These are phyloP conservation scores for Apocynum venetum DNA, from an alignment of 257 asterid species.

Conservation along the genomic window DNA sequence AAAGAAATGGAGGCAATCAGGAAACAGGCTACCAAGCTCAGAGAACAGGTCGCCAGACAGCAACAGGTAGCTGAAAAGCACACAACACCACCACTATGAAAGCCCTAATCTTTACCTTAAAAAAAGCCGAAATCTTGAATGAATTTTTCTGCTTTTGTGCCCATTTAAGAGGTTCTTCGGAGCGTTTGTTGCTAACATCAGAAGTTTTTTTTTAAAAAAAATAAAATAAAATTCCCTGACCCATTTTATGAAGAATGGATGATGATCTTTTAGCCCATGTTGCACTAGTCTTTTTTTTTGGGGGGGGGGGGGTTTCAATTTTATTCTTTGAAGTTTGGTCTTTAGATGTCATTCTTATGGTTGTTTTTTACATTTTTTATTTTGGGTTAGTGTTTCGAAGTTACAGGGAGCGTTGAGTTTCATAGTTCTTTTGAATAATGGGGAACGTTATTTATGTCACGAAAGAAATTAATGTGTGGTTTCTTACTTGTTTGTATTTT, in stretches of 20 bases:
- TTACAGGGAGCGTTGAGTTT: not conserved
- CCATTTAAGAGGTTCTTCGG: not conserved
- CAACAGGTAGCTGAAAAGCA: conserved; percentile 41
- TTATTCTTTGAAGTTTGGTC: no score
- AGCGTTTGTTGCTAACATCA: no score
- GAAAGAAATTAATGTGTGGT: not conserved
- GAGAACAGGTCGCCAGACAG: conserved; percentile 73
- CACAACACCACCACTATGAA: no score
- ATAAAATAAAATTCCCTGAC: not conserved
- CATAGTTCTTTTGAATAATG: not conserved
- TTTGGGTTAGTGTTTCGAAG: not conserved
- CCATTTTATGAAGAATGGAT: not conserved
- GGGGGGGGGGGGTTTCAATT: no score
- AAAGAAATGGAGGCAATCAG: conserved; percentile 58
- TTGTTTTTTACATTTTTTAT: not conserved
- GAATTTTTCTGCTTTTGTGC: not conserved
- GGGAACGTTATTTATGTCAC: not conserved
- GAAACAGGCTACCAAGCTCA: conserved; percentile 72
- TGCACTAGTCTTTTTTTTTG: not conserved
- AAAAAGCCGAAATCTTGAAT: not conserved
- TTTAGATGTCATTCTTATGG: not conserved
- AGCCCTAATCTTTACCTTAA: not conserved
- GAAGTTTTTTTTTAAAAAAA: not conserved
- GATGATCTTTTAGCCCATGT: not conserved
- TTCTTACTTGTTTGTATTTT: not conserved